phyloP scores from a whole-genome alignment of 106 monocot species.

The Platanthera zijinensis region DNA sequence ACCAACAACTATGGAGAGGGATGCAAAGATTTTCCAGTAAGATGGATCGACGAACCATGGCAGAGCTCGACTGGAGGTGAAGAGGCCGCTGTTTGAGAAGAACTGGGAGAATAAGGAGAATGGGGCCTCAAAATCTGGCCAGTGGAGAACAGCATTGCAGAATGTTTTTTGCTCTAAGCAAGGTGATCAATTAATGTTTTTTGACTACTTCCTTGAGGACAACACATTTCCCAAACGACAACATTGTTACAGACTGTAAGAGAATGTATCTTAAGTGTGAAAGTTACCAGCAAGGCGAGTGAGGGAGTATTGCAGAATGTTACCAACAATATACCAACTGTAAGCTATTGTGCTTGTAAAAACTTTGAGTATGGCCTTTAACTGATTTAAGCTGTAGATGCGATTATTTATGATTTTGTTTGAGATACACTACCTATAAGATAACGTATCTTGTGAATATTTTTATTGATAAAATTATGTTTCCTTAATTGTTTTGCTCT shows the following conservation, averaged over 20 bases:
- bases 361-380: background rate
- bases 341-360: background rate
- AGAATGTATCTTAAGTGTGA: too few relatives aligned
- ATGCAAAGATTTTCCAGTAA: background rate
- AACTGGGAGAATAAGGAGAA: conserved; percentile 34
- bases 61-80: conserved; percentile 28
- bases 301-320: background rate
- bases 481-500: background rate
- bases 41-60: background rate
- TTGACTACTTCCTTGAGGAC: too few relatives aligned
- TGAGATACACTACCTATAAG: background rate
- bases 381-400: background rate
- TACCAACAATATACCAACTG: background rate
- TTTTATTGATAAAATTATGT: background rate
- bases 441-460: background rate
- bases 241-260: too few relatives aligned
- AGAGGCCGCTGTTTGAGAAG: conserved; percentile 32
- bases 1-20: conserved; percentile 7
- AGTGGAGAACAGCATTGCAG: conserved; percentile 77
- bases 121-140: conserved; percentile 28
- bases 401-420: background rate
- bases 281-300: background rate
- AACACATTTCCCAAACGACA: too few relatives aligned
- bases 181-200: too few relatives aligned
- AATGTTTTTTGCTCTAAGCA: conserved; percentile 47